These are phyloP conservation scores for Taphrina communis DNA, from an alignment of 1,139 yeast species.

Conservation along the genomic window DNA sequence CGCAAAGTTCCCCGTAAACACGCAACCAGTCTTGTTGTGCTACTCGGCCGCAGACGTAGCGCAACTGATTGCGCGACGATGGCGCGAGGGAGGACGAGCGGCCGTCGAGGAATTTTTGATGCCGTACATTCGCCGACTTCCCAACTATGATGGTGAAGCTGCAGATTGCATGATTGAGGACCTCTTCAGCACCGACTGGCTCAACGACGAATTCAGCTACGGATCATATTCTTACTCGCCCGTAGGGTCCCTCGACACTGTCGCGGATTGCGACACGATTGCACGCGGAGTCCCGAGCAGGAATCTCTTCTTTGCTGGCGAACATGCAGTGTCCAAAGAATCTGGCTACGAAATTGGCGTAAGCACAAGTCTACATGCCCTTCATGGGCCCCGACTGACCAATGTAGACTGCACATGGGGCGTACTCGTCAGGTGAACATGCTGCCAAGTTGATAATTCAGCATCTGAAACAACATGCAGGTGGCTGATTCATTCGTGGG, in stretches of 20 bases:
- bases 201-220: conserved; percentile 14
- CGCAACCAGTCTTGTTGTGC: conserved; percentile 18
- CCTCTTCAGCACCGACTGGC: conserved; percentile 25
- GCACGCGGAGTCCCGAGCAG: conserved; percentile 6
- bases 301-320: conserved; percentile 22
- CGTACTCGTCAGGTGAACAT: conserved; percentile 19
- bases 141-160: background rate
- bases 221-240: conserved; percentile 24
- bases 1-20: conserved; percentile 21
- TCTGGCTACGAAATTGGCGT: conserved; percentile 22
- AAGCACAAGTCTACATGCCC: background rate
- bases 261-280: conserved; percentile 12
- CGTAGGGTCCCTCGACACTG: conserved; percentile 3
- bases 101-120: conserved; percentile 15
- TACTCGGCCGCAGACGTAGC: conserved; percentile 22
- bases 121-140: conserved; percentile 12
- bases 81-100: conserved; percentile 9
- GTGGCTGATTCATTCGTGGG: too few species aligned
- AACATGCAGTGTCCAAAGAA: conserved; percentile 18
- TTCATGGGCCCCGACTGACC: background rate
- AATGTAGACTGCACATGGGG: conserved; percentile 21
- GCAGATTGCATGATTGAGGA: conserved; percentile 15
- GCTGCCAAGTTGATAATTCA: background rate
- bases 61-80: background rate
- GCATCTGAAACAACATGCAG: too few species aligned